These are phyloP conservation scores for Gracilaria caudata DNA, from an alignment of 23 red algal species.

Conservation along the genomic window DNA sequence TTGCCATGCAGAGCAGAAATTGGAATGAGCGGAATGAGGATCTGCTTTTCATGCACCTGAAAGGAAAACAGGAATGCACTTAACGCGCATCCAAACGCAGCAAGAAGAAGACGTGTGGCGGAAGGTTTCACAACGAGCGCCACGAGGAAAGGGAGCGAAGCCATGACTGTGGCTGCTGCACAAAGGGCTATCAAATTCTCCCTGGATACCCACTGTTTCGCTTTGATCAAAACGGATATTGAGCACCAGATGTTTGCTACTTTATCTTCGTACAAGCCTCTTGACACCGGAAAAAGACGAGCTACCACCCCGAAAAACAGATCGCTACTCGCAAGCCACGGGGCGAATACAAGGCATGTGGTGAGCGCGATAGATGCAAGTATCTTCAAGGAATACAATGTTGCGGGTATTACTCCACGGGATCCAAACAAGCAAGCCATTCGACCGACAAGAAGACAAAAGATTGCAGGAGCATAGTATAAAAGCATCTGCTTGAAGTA, in stretches of 20 bases:
- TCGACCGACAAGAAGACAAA: slow-evolving; percentile 38
- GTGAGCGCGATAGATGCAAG: slow-evolving; percentile 20
- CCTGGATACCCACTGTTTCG: not conserved
- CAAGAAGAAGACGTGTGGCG: slow-evolving; percentile 32
- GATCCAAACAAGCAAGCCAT: slow-evolving; percentile 1
- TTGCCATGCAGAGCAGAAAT: slow-evolving; percentile 33
- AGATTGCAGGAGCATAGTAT: slow-evolving; percentile 75
- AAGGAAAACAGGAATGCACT: slow-evolving; percentile 84
- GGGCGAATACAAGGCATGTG: slow-evolving; percentile 53
- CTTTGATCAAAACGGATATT: slow-evolving; percentile 52
- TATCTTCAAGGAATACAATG: slow-evolving; percentile 25
- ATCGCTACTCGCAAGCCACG: slow-evolving; percentile 41
- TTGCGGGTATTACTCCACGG: slow-evolving; percentile 2
- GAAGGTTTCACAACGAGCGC: slow-evolving; percentile 44
- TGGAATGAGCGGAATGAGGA: slow-evolving; percentile 81
- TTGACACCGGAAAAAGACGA: slow-evolving; percentile 83
- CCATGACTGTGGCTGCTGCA: slow-evolving; percentile 33
- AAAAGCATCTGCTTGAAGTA: slow-evolving; percentile 95
- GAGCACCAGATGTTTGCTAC: slow-evolving; percentile 97
- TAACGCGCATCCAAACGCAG: slow-evolving; percentile 69
- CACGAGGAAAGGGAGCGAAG: slow-evolving; percentile 79
- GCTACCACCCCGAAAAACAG: slow-evolving; percentile 27
- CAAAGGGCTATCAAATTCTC: slow-evolving; percentile 36
- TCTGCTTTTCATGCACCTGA: slow-evolving; percentile 99
- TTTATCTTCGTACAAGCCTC: slow-evolving; percentile 98